Conservation (phyloP, 306 rosid species). For the Albizia julibrissin region DNA sequence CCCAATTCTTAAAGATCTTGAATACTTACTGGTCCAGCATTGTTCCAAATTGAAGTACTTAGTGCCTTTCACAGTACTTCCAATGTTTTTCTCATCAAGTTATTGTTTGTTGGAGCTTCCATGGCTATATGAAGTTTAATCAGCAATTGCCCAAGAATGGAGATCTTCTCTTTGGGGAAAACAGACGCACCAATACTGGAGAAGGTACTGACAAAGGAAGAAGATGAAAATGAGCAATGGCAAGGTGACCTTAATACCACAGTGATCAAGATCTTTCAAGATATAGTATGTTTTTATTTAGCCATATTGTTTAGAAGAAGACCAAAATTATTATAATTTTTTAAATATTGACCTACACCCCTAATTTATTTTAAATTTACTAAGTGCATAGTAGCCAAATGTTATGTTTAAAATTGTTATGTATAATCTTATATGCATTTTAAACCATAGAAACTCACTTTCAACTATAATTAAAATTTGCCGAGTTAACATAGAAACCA, state of each 20-base stretch:
- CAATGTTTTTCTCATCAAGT: not conserved
- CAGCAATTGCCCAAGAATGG: not conserved
- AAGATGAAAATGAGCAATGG: not conserved
- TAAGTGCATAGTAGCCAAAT: not conserved
- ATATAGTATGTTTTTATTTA: not conserved
- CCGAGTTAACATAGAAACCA: too few species aligned
- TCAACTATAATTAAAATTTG: too few species aligned
- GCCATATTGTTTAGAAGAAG: not conserved
- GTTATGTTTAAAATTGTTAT: not conserved
- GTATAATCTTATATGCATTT: too few species aligned
- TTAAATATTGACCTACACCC: too few species aligned
- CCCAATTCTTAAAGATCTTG: not conserved
- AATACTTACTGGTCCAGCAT: fast-evolving
- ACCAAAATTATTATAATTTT: too few species aligned
- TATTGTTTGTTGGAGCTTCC: not conserved
- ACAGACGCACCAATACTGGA: not conserved
- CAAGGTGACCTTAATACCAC: not conserved
- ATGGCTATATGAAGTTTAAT: not conserved
- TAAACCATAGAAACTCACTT: not conserved
- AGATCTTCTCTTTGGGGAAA: not conserved
- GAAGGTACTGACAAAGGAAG: not conserved
- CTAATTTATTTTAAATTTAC: not conserved
- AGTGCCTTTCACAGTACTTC: not conserved
- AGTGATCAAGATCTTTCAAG: not conserved
- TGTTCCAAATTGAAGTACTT: not conserved